A percentile compares a stretch with the other conserved stretches of the same genome.
Evolutionary conservation across 2,329 filamentous ascomycete genomes (phyloP).

Genomic region (Rutstroemia sydowiana): DNA sequence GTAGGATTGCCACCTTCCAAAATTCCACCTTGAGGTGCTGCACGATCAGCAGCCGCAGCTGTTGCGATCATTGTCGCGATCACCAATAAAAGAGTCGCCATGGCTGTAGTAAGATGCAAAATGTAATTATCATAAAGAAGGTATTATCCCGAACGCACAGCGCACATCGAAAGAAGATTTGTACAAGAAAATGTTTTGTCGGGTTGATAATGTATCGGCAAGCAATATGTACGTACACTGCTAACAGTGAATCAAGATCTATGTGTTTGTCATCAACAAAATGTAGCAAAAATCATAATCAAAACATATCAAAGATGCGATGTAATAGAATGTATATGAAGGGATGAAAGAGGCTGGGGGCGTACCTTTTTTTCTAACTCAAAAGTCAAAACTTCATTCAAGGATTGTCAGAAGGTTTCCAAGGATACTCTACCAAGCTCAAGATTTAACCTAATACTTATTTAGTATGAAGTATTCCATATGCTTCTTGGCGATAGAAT

Average conservation of each 20-base stretch:
- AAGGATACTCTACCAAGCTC: no score
- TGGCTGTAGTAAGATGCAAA: background rate
- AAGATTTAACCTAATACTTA: no score
- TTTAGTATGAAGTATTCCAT: no score
- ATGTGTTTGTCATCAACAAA: background rate
- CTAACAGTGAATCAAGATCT: background rate
- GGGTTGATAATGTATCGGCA: background rate
- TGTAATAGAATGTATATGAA: background rate
- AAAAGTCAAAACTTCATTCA: background rate
- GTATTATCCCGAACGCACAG: background rate
- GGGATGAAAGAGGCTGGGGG: background rate
- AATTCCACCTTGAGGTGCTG: conserved; percentile 49
- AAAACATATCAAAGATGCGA: background rate
- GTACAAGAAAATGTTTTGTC: background rate
- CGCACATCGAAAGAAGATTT: background rate
- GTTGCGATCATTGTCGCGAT: background rate
- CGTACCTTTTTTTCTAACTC: background rate
- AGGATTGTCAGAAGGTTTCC: no score
- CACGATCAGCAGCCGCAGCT: conserved; percentile 15
- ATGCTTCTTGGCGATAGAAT: no score
- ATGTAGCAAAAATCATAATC: background rate
- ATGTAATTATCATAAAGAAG: background rate
- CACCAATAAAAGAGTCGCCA: background rate
- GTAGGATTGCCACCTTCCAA: conserved; percentile 57
- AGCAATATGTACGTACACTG: background rate